Percentiles rank a stretch among this genome's conserved stretches.
Evolutionary conservation across 495 filamentous ascomycete genomes (phyloP).

Genomic region (Aspergillus ellipticus): DNA sequence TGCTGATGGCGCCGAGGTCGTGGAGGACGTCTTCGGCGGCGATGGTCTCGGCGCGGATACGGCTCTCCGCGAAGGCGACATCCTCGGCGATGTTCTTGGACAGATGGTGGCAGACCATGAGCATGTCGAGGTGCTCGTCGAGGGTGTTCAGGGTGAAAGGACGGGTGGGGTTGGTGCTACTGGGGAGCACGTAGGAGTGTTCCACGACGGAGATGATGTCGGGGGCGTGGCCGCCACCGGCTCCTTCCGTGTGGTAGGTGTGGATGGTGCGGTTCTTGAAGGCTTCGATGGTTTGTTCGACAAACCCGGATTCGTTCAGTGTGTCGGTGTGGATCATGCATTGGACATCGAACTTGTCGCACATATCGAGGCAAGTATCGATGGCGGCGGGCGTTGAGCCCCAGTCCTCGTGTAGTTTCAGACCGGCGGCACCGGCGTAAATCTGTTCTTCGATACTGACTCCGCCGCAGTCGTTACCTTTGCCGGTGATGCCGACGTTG

Average conservation of each 20-base stretch:
- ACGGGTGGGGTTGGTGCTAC: slow-evolving; percentile 88
- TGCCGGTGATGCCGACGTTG: slow-evolving; percentile 92
- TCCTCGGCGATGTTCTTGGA: slow-evolving; percentile 92
- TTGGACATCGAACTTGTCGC: slow-evolving; percentile 88
- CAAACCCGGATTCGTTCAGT: slow-evolving; percentile 94
- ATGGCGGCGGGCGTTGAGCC: slow-evolving; percentile 90
- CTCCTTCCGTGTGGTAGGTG: slow-evolving; percentile 97
- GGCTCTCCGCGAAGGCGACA: slow-evolving; percentile 91
- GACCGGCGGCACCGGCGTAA: slow-evolving; percentile 77
- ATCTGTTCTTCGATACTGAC: slow-evolving; percentile 76
- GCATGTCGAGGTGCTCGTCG: slow-evolving; percentile 96
- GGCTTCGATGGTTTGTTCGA: slow-evolving; percentile 84
- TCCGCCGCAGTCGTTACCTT: slow-evolving; percentile 84
- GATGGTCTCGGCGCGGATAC: slow-evolving; percentile 94
- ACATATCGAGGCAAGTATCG: slow-evolving; percentile 81
- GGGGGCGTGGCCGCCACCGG: slow-evolving; percentile 92
- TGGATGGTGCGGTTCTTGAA: slow-evolving; percentile 92
- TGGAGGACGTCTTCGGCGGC: slow-evolving; percentile 96
- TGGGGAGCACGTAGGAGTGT: slow-evolving; percentile 87
- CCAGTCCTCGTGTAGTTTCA: slow-evolving; percentile 99
- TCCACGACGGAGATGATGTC: slow-evolving; percentile 96
- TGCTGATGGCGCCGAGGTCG: slow-evolving; percentile 91
- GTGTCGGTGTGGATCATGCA: slow-evolving; percentile 98
- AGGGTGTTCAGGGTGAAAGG: slow-evolving; percentile 92
- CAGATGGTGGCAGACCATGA: slow-evolving; percentile 98